Conservation (phyloP, 139 green algal species). For the Astrephomene gubernaculifera region DNA sequence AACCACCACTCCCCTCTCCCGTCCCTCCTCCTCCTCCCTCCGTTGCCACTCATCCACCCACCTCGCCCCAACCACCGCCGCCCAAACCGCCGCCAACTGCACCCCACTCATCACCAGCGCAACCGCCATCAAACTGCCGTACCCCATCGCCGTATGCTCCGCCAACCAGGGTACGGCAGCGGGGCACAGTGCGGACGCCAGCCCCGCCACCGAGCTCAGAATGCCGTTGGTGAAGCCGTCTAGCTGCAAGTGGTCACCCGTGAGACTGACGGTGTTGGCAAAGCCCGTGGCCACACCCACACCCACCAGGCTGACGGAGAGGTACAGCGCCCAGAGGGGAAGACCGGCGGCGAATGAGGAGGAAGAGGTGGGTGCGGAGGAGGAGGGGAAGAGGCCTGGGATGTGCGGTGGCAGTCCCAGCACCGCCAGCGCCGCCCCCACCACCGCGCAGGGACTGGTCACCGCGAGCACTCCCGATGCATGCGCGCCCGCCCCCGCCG, state of each 20-base stretch:
- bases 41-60: conserved; percentile 30
- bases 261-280: conserved; percentile 31
- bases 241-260: conserved; percentile 29
- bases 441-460: conserved; percentile 28
- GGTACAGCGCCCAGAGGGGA: conserved; percentile 27
- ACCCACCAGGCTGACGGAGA: conserved; percentile 16
- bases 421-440: conserved; percentile 24
- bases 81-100: conserved; percentile 23
- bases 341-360: conserved; percentile 16
- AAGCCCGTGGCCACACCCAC: conserved; percentile 36
- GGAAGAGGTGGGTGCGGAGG: background rate
- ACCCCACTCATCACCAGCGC: conserved; percentile 12
- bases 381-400: background rate
- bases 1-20: background rate
- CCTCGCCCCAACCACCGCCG: background rate
- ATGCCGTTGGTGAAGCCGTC: conserved; percentile 48
- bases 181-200: conserved; percentile 38
- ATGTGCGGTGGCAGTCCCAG: conserved; percentile 17
- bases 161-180: conserved; percentile 42
- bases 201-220: conserved; percentile 18
- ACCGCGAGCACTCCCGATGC: conserved; percentile 19
- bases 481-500: conserved; percentile 15
- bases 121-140: conserved; percentile 23
- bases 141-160: conserved; percentile 19
- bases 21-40: background rate